Evolutionary conservation across 1,284 basidiomycete genomes (phyloP).

Genomic region (Golubevia sp.): DNA sequence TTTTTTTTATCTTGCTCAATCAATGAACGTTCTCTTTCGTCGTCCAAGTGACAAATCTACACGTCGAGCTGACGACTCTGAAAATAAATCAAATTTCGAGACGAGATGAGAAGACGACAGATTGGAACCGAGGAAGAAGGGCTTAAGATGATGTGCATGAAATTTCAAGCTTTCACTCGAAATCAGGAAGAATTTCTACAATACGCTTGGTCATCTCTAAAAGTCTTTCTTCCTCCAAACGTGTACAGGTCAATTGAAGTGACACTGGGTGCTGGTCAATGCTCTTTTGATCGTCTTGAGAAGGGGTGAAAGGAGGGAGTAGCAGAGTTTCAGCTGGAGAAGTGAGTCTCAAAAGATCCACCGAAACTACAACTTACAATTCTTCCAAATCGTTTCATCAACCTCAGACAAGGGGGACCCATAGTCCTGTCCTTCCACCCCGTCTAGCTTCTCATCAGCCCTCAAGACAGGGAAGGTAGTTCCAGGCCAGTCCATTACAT

Average conservation of each 20-base stretch:
- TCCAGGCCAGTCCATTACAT: slow-evolving; percentile 31
- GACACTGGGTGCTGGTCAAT: slow-evolving; percentile 16
- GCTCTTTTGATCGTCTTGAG: slow-evolving; percentile 15
- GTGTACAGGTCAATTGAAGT: slow-evolving; percentile 25
- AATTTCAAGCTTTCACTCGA: too few relatives aligned
- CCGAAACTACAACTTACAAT: slow-evolving; percentile 12
- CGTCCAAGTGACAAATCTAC: too few relatives aligned
- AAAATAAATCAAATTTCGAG: too few relatives aligned
- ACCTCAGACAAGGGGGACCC: slow-evolving; percentile 2
- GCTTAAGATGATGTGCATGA: too few relatives aligned
- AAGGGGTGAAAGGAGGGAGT: too few relatives aligned
- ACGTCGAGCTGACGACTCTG: too few relatives aligned
- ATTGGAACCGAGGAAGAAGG: too few relatives aligned
- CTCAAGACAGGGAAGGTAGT: slow-evolving; percentile 19
- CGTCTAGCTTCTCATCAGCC: slow-evolving; percentile 18
- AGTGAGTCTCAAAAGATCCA: neutral
- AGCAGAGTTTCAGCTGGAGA: neutral
- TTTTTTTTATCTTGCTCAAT: too few relatives aligned
- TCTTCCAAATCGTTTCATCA: slow-evolving; percentile 21
- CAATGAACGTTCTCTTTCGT: too few relatives aligned
- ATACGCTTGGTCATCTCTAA: slow-evolving; percentile 24
- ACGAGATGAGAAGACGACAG: too few relatives aligned
- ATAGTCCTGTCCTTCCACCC: slow-evolving; percentile 1
- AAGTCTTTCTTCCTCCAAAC: slow-evolving; percentile 24
- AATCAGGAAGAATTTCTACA: slow-evolving; percentile 6